Evolutionary conservation across 192 early-diverging fungal species (phyloP), one percentile per base, ranked within the genome.

Genomic region (Umbelopsis sp.): DNA sequence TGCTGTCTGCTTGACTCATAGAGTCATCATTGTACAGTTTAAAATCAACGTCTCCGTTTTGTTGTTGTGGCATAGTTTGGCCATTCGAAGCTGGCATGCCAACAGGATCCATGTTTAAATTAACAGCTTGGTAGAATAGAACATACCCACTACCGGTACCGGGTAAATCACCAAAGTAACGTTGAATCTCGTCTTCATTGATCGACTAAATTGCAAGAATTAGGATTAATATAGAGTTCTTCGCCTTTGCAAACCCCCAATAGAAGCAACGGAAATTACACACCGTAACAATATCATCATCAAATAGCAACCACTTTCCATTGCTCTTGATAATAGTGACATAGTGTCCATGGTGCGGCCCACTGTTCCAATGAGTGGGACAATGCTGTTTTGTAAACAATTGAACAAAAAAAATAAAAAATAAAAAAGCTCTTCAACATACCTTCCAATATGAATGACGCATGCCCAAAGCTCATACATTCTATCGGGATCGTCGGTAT

Each of bases 341-440:
- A 83, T 99, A 99, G 76, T 99, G 98, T 5, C 98, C 98, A 74
- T 97, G 95, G 76, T 97, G 87, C 22, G 94, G 97, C 0, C 97
- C 96, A 76, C 93, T 88, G 56, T n/a, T 66, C n/a, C 17, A 41
- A 41, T 41, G 38, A 11, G 38, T 41, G 38, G 12, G 38, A 41
- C 5, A 5, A 11, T 41, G 12, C 38, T 41, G 8, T n/a, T 41
- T 41, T 41, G 38, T 11, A 0, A 41, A 5, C 5, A 4, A 41
- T 11, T 41, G 38, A 11, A 4, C 12, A 41, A 38, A 38, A 8
- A 38, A 38, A n/a, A n/a, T n/a, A n/a, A 45, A 49, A 53, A 70
- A 45, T 66, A 69, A 22, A 26, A 36, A 25, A 45, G 38, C n/a
- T 26, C 17, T 16, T 34, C 31, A 17, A 41, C 74, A 59, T 74